These are phyloP conservation scores for Ascochyta viciae-villosae DNA, from an alignment of 2,329 filamentous ascomycete species.

Conservation along the genomic window DNA sequence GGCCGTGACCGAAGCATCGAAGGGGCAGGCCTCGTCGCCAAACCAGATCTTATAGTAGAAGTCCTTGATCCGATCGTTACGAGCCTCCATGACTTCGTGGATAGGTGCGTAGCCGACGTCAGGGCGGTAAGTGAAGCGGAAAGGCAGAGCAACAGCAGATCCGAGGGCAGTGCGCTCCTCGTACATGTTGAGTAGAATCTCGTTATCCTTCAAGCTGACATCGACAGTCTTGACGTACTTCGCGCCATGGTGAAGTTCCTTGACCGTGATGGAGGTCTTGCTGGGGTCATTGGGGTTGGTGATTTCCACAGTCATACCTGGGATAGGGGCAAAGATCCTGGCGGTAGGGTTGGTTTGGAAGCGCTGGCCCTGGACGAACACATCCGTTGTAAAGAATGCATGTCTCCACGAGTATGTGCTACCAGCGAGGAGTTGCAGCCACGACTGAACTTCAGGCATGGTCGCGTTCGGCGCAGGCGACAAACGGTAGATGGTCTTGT, in stretches of 20 bases:
- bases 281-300: conserved; percentile 78
- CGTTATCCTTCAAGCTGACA: conserved; percentile 76
- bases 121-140: conserved; percentile 92
- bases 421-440: conserved; percentile 88
- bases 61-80: conserved; percentile 98
- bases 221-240: conserved; percentile 90
- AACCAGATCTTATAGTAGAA: conserved; percentile 99
- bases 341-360: conserved; percentile 97
- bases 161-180: conserved; percentile 90
- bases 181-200: conserved; percentile 88
- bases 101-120: conserved; percentile 98
- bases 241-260: conserved; percentile 84
- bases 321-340: conserved; percentile 85
- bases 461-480: conserved; percentile 75
- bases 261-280: conserved; percentile 85
- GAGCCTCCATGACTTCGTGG: conserved; percentile 91
- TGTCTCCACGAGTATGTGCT: conserved; percentile 89
- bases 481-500: conserved; percentile 85
- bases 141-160: conserved; percentile 79
- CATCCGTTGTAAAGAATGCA: conserved; percentile 90
- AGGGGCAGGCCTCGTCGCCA: conserved; percentile 80
- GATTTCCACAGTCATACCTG: conserved; percentile 90
- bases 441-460: conserved; percentile 80
- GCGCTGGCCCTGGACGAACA: conserved; percentile 92
- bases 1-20: conserved; percentile 83